These are phyloP conservation scores for Fomitopsis serialis DNA, from an alignment of 768 basidiomycete genomes.

Conservation along the genomic window DNA sequence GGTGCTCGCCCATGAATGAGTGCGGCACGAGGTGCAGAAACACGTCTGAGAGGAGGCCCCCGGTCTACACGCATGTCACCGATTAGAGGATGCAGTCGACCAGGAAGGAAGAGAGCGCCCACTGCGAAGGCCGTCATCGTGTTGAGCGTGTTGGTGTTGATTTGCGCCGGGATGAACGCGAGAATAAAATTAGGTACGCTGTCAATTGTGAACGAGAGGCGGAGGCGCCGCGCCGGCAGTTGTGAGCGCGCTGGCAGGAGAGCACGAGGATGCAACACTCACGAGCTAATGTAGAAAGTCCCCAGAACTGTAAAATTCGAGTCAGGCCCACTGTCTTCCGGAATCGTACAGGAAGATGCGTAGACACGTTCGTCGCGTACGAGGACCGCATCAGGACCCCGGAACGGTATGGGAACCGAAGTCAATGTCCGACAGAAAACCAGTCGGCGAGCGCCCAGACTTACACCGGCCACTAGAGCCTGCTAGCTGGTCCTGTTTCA, in stretches of 20 bases:
- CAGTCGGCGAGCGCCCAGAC: too few relatives aligned
- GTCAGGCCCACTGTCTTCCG: conserved; percentile 4
- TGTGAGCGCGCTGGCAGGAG: neutral
- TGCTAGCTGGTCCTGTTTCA: too few relatives aligned
- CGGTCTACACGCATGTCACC: conserved; percentile 44
- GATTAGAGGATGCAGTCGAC: neutral
- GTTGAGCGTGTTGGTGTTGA: conserved; percentile 79
- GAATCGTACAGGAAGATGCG: neutral
- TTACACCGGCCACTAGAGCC: too few relatives aligned
- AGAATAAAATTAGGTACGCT: conserved; percentile 94
- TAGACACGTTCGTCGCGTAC: conserved; percentile 4
- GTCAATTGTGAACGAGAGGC: conserved; percentile 5
- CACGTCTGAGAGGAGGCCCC: conserved; percentile 88
- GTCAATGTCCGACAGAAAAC: too few relatives aligned
- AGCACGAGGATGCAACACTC: conserved; percentile 30
- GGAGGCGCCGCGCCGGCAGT: neutral
- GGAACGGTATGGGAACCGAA: neutral
- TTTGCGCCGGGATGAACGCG: conserved; percentile 87
- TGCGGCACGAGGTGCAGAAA: conserved; percentile 91
- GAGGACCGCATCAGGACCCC: neutral
- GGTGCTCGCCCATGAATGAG: conserved; percentile 85
- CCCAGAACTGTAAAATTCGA: conserved; percentile 53
- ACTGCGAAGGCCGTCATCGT: conserved; percentile 95
- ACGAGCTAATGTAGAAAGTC: conserved; percentile 97
- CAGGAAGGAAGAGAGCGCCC: conserved; percentile 27